A percentile compares a stretch with the other conserved stretches of the same genome.
phyloP scores from a whole-genome alignment of 2,329 filamentous ascomycete genomes.

The Orbilia oligospora region DNA sequence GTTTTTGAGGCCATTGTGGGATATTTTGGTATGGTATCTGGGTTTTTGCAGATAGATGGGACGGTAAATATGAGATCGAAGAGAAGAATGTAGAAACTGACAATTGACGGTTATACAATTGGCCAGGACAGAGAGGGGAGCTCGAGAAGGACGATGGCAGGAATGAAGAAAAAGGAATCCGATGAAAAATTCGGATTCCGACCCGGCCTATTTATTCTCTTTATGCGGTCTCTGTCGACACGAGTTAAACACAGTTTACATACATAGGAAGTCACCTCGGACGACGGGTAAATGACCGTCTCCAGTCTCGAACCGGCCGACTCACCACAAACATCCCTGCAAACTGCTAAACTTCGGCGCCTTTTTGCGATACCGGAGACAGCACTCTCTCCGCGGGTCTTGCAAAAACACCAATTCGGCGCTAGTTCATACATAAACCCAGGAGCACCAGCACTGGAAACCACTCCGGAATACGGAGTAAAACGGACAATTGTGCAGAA shows the following conservation, averaged over 20 bases:
- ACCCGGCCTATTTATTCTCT: slow-evolving; percentile 58
- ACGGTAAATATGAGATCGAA: slow-evolving; percentile 7
- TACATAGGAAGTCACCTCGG: slow-evolving; percentile 12
- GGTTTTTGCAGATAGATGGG: not conserved
- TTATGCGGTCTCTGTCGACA: not conserved
- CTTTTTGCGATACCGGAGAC: slow-evolving; percentile 58
- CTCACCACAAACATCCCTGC: slow-evolving; percentile 9
- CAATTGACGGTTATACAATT: slow-evolving; percentile 25
- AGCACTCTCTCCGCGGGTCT: slow-evolving; percentile 46
- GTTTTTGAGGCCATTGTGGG: slow-evolving; percentile 56
- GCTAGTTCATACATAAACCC: not conserved
- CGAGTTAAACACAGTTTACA: not conserved
- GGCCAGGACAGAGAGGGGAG: slow-evolving; percentile 9
- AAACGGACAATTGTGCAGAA: not conserved
- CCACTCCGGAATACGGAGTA: slow-evolving; percentile 20
- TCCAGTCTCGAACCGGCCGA: slow-evolving; percentile 10
- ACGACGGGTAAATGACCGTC: slow-evolving; percentile 53
- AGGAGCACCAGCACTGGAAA: not conserved
- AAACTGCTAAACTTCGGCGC: not conserved
- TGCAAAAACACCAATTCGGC: not conserved
- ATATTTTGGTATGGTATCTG: not conserved
- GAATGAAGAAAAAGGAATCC: slow-evolving; percentile 20
- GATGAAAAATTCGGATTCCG: slow-evolving; percentile 36
- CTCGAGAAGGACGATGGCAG: not conserved
- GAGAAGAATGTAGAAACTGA: slow-evolving; percentile 2